These are phyloP conservation scores for Podila verticillata DNA, from an alignment of 192 early-diverging fungal species.

Conservation along the genomic window DNA sequence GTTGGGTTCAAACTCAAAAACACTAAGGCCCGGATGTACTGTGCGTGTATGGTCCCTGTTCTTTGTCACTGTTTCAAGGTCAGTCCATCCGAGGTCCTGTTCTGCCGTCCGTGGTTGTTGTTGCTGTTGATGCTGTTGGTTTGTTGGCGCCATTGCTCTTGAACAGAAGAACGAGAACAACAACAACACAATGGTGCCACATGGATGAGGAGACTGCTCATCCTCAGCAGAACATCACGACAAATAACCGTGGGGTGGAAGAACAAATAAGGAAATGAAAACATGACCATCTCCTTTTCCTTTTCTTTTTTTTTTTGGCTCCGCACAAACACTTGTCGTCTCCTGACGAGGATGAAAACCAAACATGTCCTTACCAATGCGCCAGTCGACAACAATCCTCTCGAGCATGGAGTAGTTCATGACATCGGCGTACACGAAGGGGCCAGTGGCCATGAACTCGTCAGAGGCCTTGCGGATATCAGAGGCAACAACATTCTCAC, in stretches of 20 bases:
- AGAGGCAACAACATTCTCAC: slow-evolving; percentile 69
- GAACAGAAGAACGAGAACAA: not conserved
- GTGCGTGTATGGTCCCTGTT: too few species aligned
- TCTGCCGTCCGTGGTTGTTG: too few species aligned
- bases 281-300: not conserved
- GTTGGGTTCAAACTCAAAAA: too few species aligned
- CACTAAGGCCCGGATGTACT: too few species aligned
- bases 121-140: too few species aligned
- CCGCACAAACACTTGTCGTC: not conserved
- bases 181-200: not conserved
- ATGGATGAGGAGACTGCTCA: not conserved
- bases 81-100: too few species aligned
- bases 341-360: not conserved
- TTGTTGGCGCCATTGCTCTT: not conserved
- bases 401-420: slow-evolving; percentile 72
- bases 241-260: not conserved
- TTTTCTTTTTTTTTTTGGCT: not conserved
- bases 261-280: slow-evolving; percentile 3
- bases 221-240: not conserved
- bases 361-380: slow-evolving; percentile 51
- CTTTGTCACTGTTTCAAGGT: too few species aligned
- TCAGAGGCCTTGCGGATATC: slow-evolving; percentile 71
- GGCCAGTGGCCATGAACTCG: slow-evolving; percentile 57
- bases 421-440: slow-evolving; percentile 74
- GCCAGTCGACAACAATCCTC: slow-evolving; percentile 68